Evolutionary conservation across 2,329 filamentous ascomycete genomes (phyloP), one percentile per base, ranked within the genome.

Genomic region (Exophiala mesophila): DNA sequence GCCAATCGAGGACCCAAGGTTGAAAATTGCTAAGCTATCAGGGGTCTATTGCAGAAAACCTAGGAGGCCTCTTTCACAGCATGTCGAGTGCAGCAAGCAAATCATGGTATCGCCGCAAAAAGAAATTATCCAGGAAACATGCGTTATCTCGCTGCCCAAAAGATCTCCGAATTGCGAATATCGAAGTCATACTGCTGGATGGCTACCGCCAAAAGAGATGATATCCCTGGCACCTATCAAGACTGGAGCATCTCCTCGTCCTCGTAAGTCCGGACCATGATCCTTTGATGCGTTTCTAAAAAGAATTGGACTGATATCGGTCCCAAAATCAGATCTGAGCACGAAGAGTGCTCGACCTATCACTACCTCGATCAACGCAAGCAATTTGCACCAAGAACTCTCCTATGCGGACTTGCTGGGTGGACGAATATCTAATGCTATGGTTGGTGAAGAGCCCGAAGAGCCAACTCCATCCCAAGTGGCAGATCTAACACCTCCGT

Each of bases 401-500:
- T 36, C 33, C 12, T 36, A 18, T 15, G 33, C 33, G 23, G 6
- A 29, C 36, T 12, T 39, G 26, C 17, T 24, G 15, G 15, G 23
- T 19, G 7, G 23, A 17, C 12, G 21, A 13, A 19, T 24, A 19
- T 18, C 20, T 23, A 31, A 15, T 20, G 24, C 9, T 26, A 16
- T 6, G 6, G 17, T 32, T 26, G 29, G n/a, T 39, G 15, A 18
- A 39, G 26, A 31, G n/a, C n/a, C 24, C 9, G 24, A n/a, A n/a
- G 5, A 12, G 18, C 8, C n/a, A 13, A 16, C 21, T 16, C 7
- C 12, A 9, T 17, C 30, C 7, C 8, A 36, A 9, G 5, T 21
- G 12, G 29, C n/a, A 23, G 18, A 24, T 12, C 18, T 12, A 13
- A 21, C 10, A 34, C n/a, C 20, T 80, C 29, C 76, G 76, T 5